Evolutionary conservation across 768 basidiomycete genomes (phyloP), one percentile per base, ranked within the genome.

Genomic region (Royoungia palumana): DNA sequence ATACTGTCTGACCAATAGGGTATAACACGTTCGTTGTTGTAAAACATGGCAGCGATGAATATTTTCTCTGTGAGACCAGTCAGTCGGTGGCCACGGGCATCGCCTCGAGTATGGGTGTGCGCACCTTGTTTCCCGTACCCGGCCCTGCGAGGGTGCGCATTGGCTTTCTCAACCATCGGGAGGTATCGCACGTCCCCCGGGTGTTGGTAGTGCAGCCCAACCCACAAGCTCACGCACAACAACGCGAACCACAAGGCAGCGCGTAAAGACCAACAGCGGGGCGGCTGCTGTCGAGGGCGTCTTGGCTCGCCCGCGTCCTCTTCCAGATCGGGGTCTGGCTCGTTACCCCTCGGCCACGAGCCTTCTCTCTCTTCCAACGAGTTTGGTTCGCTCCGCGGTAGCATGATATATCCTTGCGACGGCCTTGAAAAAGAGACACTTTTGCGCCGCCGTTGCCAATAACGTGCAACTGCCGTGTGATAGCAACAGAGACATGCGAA

Each of bases 1-100:
- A 75, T 54, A 28, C 71, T 59, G 6, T 57, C 46, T 3, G 64
- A 64, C 73, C 74, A 76, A 43, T 71, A 70, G 0, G 72, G 70
- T 22, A 76, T 56, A 2, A 75, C 63, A 0, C 41, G 44, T 44
- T 68, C 58, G 35, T 74, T 73, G 44, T 75, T 63, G 59, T 61
- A 67, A 51, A 76, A 70, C 62, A 73, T 69, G 3, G 71, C 73
- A 0, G 45, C 54, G 12, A 61, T 47, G 32, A 53, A 61, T 10
- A 63, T 47, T 8, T 48, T 53, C 17, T 57, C 61, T 61, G 1
- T 7, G 4, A 25, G 1, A 11, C 2, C 11, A 1, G 6, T 55
- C 2, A 44, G 41, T 17, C n/a, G 19, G 6, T 2, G 12, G 12
- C 27, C 19, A 10, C 17, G 12, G 10, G 25, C 3, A 16, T 2